phyloP scores from a whole-genome alignment of 495 filamentous ascomycete genomes.

The Aspergillus sparsus region DNA sequence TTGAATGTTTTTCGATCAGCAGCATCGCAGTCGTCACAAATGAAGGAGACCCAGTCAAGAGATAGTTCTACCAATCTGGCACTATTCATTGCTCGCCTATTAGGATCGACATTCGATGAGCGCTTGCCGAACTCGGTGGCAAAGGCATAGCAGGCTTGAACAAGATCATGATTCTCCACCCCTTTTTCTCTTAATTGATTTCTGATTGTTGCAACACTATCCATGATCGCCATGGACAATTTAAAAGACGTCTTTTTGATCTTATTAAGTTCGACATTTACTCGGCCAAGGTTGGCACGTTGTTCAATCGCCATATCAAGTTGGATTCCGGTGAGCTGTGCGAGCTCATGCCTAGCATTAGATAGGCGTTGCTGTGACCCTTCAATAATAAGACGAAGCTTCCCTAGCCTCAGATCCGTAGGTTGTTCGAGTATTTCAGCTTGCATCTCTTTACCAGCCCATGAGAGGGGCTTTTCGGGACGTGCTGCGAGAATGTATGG shows the following conservation, averaged over 20 bases:
- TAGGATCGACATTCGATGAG: conserved; percentile 89
- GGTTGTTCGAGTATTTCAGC: conserved; percentile 72
- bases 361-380: conserved; percentile 77
- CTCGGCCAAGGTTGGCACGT: conserved; percentile 87
- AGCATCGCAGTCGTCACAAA: conserved; percentile 94
- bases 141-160: conserved; percentile 98
- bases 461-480: conserved; percentile 74
- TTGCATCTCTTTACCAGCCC: conserved; percentile 77
- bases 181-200: conserved; percentile 69
- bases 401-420: conserved; percentile 81
- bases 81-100: conserved; percentile 93
- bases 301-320: conserved; percentile 88
- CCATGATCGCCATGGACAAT: conserved; percentile 98
- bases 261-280: conserved; percentile 87
- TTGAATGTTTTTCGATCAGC: conserved; percentile 95
- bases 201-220: conserved; percentile 90
- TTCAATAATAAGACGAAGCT: conserved; percentile 86
- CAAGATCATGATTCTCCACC: conserved; percentile 89
- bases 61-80: conserved; percentile 88
- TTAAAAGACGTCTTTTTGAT: conserved; percentile 97
- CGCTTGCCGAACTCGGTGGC: conserved; percentile 97
- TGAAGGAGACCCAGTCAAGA: conserved; percentile 95
- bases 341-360: conserved; percentile 74
- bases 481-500: conserved; percentile 85
- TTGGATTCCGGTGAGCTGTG: conserved; percentile 73